A percentile compares a stretch with the other conserved stretches of the same genome.
Conservation (phyloP, 2,329 filamentous ascomycete species). For the Chalaropsis ovoidea region DNA sequence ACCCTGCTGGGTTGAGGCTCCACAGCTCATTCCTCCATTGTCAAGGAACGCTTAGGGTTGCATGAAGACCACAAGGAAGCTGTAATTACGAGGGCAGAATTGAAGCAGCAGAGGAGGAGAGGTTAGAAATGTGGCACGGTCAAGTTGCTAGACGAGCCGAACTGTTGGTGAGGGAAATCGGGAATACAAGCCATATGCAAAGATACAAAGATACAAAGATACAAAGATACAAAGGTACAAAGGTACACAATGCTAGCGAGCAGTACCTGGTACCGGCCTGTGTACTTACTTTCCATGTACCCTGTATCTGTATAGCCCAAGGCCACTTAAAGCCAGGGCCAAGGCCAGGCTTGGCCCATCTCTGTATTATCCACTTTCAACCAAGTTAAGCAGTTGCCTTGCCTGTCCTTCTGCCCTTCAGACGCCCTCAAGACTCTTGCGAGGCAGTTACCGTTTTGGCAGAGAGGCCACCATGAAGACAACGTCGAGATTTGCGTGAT, state of each 20-base stretch:
- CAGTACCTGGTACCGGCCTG: not conserved
- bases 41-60: no score
- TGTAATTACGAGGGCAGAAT: no score
- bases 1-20: no score
- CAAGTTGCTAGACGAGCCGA: not conserved
- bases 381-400: constrained; percentile 2
- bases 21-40: no score
- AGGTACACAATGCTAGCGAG: not conserved
- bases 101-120: no score
- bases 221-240: not conserved
- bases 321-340: not conserved
- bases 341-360: not conserved
- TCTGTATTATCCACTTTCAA: not conserved
- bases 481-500: not conserved
- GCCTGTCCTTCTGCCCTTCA: not conserved
- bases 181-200: no score
- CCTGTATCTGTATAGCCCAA: not conserved
- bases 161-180: no score
- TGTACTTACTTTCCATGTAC: not conserved
- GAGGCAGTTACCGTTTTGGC: constrained; percentile 13
- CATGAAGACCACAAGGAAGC: no score
- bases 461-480: constrained; percentile 10
- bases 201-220: not conserved
- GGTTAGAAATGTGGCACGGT: no score
- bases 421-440: constrained; percentile 2